Evolutionary conservation across 2,329 filamentous ascomycete genomes (phyloP).

Genomic region (Cercospora berteroae): DNA sequence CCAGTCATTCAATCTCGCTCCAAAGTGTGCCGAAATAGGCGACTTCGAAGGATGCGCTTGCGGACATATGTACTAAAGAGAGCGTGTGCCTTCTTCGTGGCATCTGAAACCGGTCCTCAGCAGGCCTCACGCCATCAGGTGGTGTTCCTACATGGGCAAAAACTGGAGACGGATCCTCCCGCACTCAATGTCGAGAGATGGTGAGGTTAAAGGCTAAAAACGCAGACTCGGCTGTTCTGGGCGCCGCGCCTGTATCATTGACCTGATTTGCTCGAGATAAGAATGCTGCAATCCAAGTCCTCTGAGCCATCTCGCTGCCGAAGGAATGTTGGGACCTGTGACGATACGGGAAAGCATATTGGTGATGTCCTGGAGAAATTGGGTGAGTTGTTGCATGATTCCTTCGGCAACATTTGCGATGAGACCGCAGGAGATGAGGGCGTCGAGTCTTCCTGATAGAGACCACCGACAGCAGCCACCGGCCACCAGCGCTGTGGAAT

Average conservation of each 20-base stretch:
- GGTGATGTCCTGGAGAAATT: not conserved
- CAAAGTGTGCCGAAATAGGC: not conserved
- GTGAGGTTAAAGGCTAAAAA: not conserved
- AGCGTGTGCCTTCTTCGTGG: not conserved
- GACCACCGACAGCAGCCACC: not conserved
- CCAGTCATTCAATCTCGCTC: not conserved
- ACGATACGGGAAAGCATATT: not conserved
- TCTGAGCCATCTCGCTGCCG: not conserved
- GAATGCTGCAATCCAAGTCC: not conserved
- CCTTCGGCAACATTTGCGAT: not conserved
- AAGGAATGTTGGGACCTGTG: not conserved
- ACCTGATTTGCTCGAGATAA: slow-evolving; percentile 12
- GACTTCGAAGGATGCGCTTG: not conserved
- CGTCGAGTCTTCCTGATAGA: not conserved
- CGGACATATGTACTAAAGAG: not conserved
- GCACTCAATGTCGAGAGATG: not conserved
- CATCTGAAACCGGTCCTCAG: not conserved
- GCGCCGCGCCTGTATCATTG: not conserved
- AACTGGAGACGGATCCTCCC: not conserved
- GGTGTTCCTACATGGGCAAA: not conserved
- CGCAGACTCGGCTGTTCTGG: not conserved
- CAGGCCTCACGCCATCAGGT: not conserved
- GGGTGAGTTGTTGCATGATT: not conserved
- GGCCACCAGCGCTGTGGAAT: not conserved
- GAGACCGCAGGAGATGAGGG: not conserved